Evolutionary conservation across 164 flowering plant species (phyloP), one percentile per base, ranked within the genome.

Genomic region (Kingdonia uniflora): DNA sequence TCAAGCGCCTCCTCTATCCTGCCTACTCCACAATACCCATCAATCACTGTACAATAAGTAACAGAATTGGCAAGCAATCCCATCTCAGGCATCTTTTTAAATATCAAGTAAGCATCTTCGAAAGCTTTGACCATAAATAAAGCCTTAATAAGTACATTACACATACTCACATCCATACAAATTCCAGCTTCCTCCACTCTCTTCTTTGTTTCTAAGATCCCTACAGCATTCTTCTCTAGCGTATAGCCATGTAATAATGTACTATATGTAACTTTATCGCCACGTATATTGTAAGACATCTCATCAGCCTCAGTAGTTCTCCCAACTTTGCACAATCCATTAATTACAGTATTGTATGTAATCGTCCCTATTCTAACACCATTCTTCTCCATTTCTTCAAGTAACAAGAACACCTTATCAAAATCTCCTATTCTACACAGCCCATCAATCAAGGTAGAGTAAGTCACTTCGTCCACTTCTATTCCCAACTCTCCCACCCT

Each of bases 1-100:
- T 84, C 77, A 21, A 86, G 72, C n/a, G 90, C 95, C 55, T 81
- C 81, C 50, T 70, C 71, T 25, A 80, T 66, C 64, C 69, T 74
- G 42, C 84, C 85, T 6, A 58, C 59, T 71, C 61, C 76, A 68
- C 78, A 41, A 41, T 13, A 41, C 10, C 44, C 44, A 41, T 13
- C 44, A 41, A 41, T 41, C 44, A 41, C 10, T 14, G 44, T 41
- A 41, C n/a, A 41, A 13, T 41, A 16, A 41, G 15, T 16, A 14
- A 2, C 15, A 2, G 3, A 5, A 41, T 16, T 41, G n/a, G 44
- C 15, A 41, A 11, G 17, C n/a, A 41, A 41, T 11, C 44, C 44
- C 17, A 41, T 41, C 17, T 41, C 16, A 4, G 17, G 44, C 44
- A 41, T 41, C 15, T 16, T 16, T 11, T 41, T 41, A 41, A 10